These are phyloP conservation scores for Blakeslea trispora DNA, from an alignment of 371 early-diverging fungal species.

Conservation along the genomic window DNA sequence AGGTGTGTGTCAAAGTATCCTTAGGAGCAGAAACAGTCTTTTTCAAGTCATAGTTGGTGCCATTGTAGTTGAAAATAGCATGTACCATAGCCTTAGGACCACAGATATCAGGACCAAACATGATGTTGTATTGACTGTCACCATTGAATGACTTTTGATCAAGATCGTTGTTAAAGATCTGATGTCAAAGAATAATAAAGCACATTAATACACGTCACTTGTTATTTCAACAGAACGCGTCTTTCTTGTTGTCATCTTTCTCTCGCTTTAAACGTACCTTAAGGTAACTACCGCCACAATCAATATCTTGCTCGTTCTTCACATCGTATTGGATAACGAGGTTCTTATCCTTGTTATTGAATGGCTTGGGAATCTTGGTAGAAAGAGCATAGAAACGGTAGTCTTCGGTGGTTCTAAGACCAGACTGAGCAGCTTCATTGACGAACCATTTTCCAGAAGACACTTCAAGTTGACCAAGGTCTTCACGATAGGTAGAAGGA, in stretches of 20 bases:
- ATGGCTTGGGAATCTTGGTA: constrained; percentile 65
- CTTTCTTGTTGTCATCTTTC: no score
- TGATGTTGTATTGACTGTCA: constrained; percentile 92
- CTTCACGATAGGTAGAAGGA: constrained; percentile 64
- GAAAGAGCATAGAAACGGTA: constrained; percentile 87
- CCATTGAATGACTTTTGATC: constrained; percentile 80
- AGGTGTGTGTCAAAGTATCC: constrained; percentile 81
- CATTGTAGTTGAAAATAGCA: constrained; percentile 92
- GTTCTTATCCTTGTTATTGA: constrained; percentile 76
- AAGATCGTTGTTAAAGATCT: constrained; percentile 58
- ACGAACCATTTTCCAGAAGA: constrained; percentile 78
- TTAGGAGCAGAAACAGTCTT: constrained; percentile 68
- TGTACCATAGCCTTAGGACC: constrained; percentile 92
- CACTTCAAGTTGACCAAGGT: constrained; percentile 77
- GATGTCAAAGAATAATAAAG: no score
- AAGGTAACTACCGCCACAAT: constrained; percentile 97
- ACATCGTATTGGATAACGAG: constrained; percentile 95
- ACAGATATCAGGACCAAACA: constrained; percentile 96
- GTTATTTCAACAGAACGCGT: no score
- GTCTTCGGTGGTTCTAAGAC: constrained; percentile 83
- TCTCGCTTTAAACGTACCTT: constrained; percentile 84
- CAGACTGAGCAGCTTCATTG: constrained; percentile 68
- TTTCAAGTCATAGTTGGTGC: constrained; percentile 82
- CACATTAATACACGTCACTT: background rate
- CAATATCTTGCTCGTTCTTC: constrained; percentile 91